These are phyloP conservation scores for Globisporangium acanthophoron DNA, from an alignment of 352 stramenopile genomes.

Conservation along the genomic window DNA sequence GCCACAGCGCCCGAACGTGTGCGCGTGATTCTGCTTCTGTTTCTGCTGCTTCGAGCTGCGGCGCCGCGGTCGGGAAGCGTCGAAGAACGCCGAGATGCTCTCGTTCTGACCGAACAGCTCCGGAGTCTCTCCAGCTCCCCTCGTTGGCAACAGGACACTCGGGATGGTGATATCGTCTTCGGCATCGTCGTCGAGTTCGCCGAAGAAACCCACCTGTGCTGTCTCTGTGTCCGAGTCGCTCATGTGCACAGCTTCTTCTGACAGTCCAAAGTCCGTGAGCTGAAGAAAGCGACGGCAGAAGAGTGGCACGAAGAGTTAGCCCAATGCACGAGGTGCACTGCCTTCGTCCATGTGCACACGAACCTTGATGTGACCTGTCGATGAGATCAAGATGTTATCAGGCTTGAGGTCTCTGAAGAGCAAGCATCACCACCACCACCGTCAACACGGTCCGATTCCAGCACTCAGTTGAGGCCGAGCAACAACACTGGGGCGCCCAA, in stretches of 20 bases:
- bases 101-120: conserved; percentile 20
- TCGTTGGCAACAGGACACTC: background rate
- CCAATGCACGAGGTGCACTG: background rate
- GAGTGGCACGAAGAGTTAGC: background rate
- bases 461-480: background rate
- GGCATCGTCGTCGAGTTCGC: conserved; percentile 13
- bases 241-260: conserved; percentile 64
- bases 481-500: background rate
- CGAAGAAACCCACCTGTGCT: conserved; percentile 13
- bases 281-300: conserved; percentile 16
- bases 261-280: conserved; percentile 86
- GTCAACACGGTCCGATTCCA: background rate
- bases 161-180: conserved; percentile 3
- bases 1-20: conserved; percentile 72
- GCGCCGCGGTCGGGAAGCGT: conserved; percentile 9
- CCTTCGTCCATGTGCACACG: conserved; percentile 1
- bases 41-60: conserved; percentile 28
- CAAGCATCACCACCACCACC: background rate
- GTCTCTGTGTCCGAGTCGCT: conserved; percentile 35
- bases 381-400: conserved; percentile 89
- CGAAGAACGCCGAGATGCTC: conserved; percentile 18
- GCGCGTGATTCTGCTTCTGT: conserved; percentile 37
- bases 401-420: conserved; percentile 78
- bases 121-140: conserved; percentile 4
- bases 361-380: conserved; percentile 84